phyloP scores from a whole-genome alignment of 2,329 filamentous ascomycete species.

The Triangularia verruculosa region DNA sequence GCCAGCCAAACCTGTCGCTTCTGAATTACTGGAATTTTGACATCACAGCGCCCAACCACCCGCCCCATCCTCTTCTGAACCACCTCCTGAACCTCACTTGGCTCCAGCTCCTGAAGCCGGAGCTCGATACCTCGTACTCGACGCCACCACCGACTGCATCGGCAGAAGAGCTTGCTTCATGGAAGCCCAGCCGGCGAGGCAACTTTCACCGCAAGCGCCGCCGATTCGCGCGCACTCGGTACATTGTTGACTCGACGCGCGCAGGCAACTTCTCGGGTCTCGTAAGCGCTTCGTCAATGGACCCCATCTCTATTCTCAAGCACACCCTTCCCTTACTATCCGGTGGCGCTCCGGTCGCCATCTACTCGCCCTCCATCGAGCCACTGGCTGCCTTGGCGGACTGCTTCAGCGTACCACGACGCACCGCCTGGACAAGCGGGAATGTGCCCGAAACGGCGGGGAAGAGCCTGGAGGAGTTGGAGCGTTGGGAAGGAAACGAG shows the following conservation, averaged over 20 bases:
- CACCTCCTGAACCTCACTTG: slow-evolving; percentile 84
- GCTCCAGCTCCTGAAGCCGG: slow-evolving; percentile 82
- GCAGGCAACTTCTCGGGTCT: slow-evolving; percentile 79
- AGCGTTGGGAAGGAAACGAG: slow-evolving; percentile 57
- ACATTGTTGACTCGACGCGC: slow-evolving; percentile 71
- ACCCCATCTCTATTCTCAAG: slow-evolving; percentile 71
- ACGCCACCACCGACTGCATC: slow-evolving; percentile 59
- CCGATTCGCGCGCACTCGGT: slow-evolving; percentile 70
- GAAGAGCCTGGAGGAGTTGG: slow-evolving; percentile 48
- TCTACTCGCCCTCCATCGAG: slow-evolving; percentile 81
- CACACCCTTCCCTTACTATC: slow-evolving; percentile 75
- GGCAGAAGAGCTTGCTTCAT: slow-evolving; percentile 59
- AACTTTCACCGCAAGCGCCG: slow-evolving; percentile 87
- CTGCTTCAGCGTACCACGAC: slow-evolving; percentile 75
- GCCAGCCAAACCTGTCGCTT: slow-evolving; percentile 82
- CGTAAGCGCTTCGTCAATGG: slow-evolving; percentile 78
- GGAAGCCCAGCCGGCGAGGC: slow-evolving; percentile 80
- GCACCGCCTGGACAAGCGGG: slow-evolving; percentile 62
- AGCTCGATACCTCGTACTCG: slow-evolving; percentile 69
- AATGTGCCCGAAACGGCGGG: slow-evolving; percentile 44
- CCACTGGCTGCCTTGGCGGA: slow-evolving; percentile 75
- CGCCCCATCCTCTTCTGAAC: slow-evolving; percentile 74
- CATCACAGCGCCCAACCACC: slow-evolving; percentile 58
- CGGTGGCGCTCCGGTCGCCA: slow-evolving; percentile 78
- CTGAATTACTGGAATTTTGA: slow-evolving; percentile 91